phyloP scores from a whole-genome alignment of 225 moss, liverwort and hornwort species.

The Neckera pumila region DNA sequence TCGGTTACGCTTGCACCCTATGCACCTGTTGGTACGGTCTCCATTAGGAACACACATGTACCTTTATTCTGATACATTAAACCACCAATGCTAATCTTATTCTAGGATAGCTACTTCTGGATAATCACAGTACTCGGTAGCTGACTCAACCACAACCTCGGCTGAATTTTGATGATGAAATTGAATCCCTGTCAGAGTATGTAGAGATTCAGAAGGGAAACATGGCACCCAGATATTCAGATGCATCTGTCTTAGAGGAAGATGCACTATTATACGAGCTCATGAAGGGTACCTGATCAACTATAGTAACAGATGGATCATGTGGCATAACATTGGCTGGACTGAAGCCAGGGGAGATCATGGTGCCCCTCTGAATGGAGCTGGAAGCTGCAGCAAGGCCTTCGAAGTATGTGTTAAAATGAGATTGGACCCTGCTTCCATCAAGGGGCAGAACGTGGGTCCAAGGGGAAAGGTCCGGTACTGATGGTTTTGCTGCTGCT shows the following conservation, averaged over 20 bases:
- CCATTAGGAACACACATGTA: background rate
- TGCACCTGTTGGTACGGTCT: background rate
- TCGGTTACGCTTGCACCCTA: background rate
- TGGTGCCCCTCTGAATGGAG: background rate
- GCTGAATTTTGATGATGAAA: background rate
- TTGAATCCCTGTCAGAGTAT: background rate
- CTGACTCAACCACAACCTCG: background rate
- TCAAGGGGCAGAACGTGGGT: background rate
- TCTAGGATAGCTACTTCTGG: background rate
- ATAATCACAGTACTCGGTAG: background rate
- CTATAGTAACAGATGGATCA: background rate
- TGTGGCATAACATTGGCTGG: background rate
- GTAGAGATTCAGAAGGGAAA: background rate
- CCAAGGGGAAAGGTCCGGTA: background rate
- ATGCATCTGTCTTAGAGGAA: background rate
- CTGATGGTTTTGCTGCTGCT: background rate
- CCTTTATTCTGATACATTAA: background rate
- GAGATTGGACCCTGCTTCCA: slow-evolving; percentile 7
- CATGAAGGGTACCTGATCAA: background rate
- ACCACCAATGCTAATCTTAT: background rate
- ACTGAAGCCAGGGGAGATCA: background rate
- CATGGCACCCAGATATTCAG: background rate
- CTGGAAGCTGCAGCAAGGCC: background rate
- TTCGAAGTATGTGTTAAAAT: background rate
- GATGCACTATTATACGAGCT: background rate